Percentiles rank a stretch among this genome's conserved stretches.
Evolutionary conservation across 345 rosid genomes (phyloP).

Genomic region (Salix viminalis): DNA sequence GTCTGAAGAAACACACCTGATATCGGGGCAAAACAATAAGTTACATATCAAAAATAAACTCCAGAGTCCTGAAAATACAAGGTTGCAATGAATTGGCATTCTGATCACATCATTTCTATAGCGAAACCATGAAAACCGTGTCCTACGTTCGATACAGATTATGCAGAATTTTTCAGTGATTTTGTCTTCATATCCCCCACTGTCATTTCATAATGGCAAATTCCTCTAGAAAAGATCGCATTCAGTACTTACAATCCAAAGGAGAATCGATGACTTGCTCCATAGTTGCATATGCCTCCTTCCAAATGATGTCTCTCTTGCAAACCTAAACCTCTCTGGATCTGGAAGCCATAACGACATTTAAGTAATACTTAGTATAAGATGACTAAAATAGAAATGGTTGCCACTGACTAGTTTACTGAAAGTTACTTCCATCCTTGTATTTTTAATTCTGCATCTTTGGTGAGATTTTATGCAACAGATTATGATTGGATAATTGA

Average conservation of each 20-base stretch:
- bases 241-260: conserved; percentile 62
- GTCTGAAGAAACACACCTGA: conserved; percentile 93
- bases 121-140: background rate
- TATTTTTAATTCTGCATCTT: background rate
- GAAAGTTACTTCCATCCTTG: background rate
- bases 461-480: background rate
- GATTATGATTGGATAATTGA: background rate
- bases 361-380: background rate
- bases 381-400: background rate
- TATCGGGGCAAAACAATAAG: background rate
- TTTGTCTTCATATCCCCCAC: too few relatives aligned
- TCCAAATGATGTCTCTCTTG: conserved; percentile 95
- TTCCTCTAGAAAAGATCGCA: background rate
- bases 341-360: conserved; percentile 32
- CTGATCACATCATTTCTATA: background rate
- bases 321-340: conserved; percentile 89
- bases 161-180: background rate
- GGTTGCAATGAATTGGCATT: background rate
- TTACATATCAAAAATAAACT: background rate
- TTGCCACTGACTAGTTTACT: background rate
- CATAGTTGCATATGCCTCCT: conserved; percentile 69
- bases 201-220: background rate
- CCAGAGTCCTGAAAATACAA: background rate
- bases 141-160: background rate
- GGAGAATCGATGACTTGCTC: conserved; percentile 48